Percentiles rank a stretch among this genome's conserved stretches.
phyloP scores from a whole-genome alignment of 2,329 filamentous ascomycete species.

The Dryadomyces quercivorus region DNA sequence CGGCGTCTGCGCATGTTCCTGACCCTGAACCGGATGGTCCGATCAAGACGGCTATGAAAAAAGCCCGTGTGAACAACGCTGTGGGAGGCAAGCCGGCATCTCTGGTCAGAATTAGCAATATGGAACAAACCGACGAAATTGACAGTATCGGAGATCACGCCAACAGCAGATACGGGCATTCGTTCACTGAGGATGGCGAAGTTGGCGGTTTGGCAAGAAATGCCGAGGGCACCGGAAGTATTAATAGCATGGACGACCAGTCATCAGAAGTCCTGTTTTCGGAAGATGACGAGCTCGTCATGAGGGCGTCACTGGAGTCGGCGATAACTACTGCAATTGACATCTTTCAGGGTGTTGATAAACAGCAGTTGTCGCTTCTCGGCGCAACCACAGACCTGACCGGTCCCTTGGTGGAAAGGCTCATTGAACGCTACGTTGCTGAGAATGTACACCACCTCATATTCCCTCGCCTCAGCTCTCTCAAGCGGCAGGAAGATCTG shows the following conservation, averaged over 20 bases:
- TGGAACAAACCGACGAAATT: not conserved
- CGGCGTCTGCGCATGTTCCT: conserved; percentile 45
- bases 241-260: conserved; percentile 10
- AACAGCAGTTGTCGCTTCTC: conserved; percentile 82
- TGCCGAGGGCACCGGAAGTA: not conserved
- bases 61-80: conserved; percentile 39
- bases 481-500: conserved; percentile 70
- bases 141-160: not conserved
- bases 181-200: not conserved
- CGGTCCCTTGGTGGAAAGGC: conserved; percentile 76
- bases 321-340: conserved; percentile 91
- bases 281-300: conserved; percentile 83
- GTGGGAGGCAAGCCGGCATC: conserved; percentile 15
- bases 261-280: conserved; percentile 54
- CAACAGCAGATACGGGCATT: not conserved
- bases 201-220: not conserved
- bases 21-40: conserved; percentile 46
- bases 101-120: conserved; percentile 10
- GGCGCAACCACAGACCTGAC: conserved; percentile 91
- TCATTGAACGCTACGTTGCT: conserved; percentile 89
- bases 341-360: conserved; percentile 89
- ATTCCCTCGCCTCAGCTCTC: conserved; percentile 68
- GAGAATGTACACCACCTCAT: conserved; percentile 87
- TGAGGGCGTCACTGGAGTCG: conserved; percentile 80
- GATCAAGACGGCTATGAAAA: conserved; percentile 41